Percentiles rank a stretch among this genome's conserved stretches.
phyloP scores from a whole-genome alignment of 495 filamentous ascomycete genomes.

The Penicillium nucicola region DNA sequence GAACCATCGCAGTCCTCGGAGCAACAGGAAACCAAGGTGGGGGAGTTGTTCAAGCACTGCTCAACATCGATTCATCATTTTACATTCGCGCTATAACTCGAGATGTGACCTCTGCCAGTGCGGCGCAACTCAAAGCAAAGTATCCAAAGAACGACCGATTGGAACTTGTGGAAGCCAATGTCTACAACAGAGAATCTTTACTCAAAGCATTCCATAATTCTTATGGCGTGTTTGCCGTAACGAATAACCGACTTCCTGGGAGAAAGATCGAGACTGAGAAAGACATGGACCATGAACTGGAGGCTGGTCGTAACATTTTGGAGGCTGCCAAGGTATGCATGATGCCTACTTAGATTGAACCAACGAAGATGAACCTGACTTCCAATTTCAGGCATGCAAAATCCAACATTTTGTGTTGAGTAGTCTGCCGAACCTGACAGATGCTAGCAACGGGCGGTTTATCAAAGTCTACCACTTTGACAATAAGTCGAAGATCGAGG shows the following conservation, averaged over 20 bases:
- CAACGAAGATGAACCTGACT: too few species aligned
- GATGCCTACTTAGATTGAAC: too few species aligned
- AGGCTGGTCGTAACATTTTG: constrained; percentile 30
- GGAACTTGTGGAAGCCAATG: constrained; percentile 11
- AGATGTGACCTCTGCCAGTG: constrained; percentile 24
- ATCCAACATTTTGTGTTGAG: constrained; percentile 36
- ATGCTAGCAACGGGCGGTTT: constrained; percentile 8
- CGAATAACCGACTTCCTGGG: constrained; percentile 14
- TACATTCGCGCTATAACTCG: constrained; percentile 43
- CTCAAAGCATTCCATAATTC: constrained; percentile 24
- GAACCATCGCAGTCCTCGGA: constrained; percentile 38
- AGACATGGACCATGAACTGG: constrained; percentile 31
- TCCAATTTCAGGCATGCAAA: constrained; percentile 3
- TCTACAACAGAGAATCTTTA: constrained; percentile 23
- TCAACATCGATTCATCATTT: constrained; percentile 20
- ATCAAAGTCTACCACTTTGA: constrained; percentile 15
- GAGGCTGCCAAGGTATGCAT: constrained; percentile 21
- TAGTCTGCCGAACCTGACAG: constrained; percentile 24
- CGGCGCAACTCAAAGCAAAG: background rate
- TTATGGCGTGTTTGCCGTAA: constrained; percentile 35
- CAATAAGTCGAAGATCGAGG: constrained; percentile 15
- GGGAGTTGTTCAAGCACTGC: constrained; percentile 33
- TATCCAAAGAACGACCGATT: constrained; percentile 2
- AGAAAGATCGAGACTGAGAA: constrained; percentile 11
- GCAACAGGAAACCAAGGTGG: constrained; percentile 47